These are phyloP conservation scores for Mortierella sp. DNA, from an alignment of 371 early-diverging fungal genomes.

Conservation along the genomic window DNA sequence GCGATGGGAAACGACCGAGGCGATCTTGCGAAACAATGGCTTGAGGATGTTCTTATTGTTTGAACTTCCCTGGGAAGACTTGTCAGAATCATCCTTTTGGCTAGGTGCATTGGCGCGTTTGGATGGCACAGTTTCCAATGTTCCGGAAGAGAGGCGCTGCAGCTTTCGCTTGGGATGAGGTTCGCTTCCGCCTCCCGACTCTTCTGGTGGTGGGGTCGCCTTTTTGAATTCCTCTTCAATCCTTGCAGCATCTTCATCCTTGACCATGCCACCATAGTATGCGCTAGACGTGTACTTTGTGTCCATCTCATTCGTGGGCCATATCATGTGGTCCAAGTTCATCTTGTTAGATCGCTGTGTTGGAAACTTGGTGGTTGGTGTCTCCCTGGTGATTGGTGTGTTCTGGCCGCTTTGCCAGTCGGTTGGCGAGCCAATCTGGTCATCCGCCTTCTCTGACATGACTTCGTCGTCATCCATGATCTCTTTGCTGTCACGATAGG, in stretches of 20 bases:
- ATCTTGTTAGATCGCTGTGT: conserved; percentile 48
- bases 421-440: conserved; percentile 20
- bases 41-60: conserved; percentile 40
- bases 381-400: conserved; percentile 22
- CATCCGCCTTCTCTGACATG: conserved; percentile 41
- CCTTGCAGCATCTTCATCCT: conserved; percentile 49
- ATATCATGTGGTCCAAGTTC: conserved; percentile 52
- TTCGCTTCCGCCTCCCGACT: no score
- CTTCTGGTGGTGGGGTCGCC: conserved; percentile 43
- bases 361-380: conserved; percentile 18
- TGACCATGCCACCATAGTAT: conserved; percentile 37
- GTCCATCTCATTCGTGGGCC: conserved; percentile 52
- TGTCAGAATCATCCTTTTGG: conserved; percentile 15
- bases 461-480: conserved; percentile 46
- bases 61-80: neutral
- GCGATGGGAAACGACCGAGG: conserved; percentile 37
- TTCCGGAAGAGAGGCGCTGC: conserved; percentile 44
- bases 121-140: conserved; percentile 36
- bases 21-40: conserved; percentile 47
- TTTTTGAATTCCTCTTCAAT: conserved; percentile 53
- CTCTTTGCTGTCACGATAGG: conserved; percentile 52
- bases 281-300: conserved; percentile 31
- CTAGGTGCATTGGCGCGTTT: conserved; percentile 40
- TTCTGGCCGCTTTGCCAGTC: conserved; percentile 31
- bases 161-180: conserved; percentile 47